Percentiles rank a stretch among this genome's conserved stretches.
phyloP scores from a whole-genome alignment of 345 rosid species.

The Aethionema arabicum region DNA sequence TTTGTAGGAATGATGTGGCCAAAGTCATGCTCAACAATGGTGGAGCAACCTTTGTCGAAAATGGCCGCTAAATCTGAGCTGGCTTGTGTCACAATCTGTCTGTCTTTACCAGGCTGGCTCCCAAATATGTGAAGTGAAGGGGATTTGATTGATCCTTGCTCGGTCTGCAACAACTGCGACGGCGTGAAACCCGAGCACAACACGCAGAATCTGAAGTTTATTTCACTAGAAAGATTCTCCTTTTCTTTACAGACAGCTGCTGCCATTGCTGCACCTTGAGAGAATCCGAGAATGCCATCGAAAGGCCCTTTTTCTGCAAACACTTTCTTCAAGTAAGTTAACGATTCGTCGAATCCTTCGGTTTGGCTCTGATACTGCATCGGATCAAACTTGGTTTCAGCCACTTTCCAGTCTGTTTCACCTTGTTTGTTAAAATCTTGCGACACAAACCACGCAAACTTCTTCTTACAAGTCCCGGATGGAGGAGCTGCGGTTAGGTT shows the following conservation, averaged over 20 bases:
- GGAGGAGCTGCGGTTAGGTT: constrained; percentile 34
- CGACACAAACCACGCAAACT: constrained; percentile 83
- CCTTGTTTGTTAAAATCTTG: constrained; percentile 43
- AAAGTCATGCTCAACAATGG: constrained; percentile 67
- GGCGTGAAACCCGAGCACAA: constrained; percentile 76
- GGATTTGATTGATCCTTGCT: constrained; percentile 47
- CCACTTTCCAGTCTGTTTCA: constrained; percentile 55
- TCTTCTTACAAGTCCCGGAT: constrained; percentile 55
- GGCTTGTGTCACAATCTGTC: constrained; percentile 67
- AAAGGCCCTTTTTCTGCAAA: constrained; percentile 74
- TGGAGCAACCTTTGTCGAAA: constrained; percentile 58
- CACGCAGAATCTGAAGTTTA: constrained; percentile 71
- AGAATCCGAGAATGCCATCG: constrained; percentile 91
- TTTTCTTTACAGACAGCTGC: constrained; percentile 54
- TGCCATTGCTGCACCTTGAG: constrained; percentile 96
- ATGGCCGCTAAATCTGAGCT: constrained; percentile 59
- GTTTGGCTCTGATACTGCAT: constrained; percentile 83
- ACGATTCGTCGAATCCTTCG: constrained; percentile 61
- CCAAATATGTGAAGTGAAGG: constrained; percentile 94
- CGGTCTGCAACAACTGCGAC: constrained; percentile 34
- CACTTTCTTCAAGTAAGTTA: constrained; percentile 47
- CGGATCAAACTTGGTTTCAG: constrained; percentile 68
- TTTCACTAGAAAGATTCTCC: constrained; percentile 46
- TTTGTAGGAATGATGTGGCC: constrained; percentile 92
- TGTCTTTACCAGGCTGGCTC: constrained; percentile 59